Conservation (phyloP, 768 basidiomycete genomes). For the Asterophora lycoperdoides region DNA sequence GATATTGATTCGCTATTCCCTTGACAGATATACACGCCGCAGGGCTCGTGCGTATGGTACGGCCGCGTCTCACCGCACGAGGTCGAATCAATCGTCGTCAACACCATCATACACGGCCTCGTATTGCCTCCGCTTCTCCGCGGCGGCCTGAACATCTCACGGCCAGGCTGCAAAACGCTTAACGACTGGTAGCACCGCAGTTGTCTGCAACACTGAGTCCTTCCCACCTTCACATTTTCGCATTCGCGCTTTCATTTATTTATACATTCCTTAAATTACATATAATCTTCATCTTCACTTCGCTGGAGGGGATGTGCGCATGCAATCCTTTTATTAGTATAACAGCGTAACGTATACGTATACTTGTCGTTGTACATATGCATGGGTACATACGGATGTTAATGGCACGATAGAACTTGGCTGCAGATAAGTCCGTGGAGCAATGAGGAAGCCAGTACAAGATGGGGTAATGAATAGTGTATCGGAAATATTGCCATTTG, state of each 20-base stretch:
- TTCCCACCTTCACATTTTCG: too few species aligned
- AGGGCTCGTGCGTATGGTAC: conserved; percentile 87
- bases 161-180: conserved; percentile 62
- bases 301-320: background rate
- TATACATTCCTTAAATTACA: conserved; percentile 3
- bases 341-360: conserved; percentile 17
- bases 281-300: background rate
- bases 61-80: conserved; percentile 91
- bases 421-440: conserved; percentile 11
- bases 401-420: conserved; percentile 10
- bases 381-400: conserved; percentile 17
- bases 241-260: background rate
- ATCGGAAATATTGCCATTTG: background rate
- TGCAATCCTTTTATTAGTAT: conserved; percentile 14
- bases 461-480: conserved; percentile 3
- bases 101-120: conserved; percentile 82
- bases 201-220: too few species aligned
- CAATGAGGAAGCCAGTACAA: conserved; percentile 8
- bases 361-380: conserved; percentile 15
- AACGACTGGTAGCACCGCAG: conserved; percentile 59
- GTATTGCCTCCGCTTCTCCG: conserved; percentile 83
- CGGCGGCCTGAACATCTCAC: conserved; percentile 75
- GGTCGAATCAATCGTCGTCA: conserved; percentile 78
- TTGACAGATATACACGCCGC: conserved; percentile 79
- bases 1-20: background rate